Evolutionary conservation across 2,329 filamentous ascomycete genomes (phyloP).

Genomic region (Akanthomyces uredinophilus): DNA sequence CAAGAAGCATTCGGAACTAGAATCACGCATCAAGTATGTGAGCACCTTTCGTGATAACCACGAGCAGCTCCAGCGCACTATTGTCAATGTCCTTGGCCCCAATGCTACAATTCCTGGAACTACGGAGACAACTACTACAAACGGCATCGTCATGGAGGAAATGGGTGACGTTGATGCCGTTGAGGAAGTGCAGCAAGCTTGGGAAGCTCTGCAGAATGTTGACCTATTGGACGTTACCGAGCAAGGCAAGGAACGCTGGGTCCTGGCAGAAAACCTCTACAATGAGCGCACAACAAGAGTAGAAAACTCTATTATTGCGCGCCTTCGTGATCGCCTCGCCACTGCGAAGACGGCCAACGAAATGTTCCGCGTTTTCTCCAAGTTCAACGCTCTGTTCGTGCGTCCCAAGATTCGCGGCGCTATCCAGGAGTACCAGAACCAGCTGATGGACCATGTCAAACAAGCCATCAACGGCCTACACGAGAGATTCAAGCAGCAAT

Average conservation of each 20-base stretch:
- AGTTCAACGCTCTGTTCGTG: slow-evolving; percentile 98
- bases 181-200: slow-evolving; percentile 91
- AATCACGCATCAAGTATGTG: slow-evolving; percentile 89
- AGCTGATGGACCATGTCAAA: slow-evolving; percentile 97
- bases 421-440: slow-evolving; percentile 96
- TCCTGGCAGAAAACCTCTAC: slow-evolving; percentile 90
- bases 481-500: slow-evolving; percentile 97
- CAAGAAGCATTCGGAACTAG: slow-evolving; percentile 80
- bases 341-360: slow-evolving; percentile 97
- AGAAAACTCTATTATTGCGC: slow-evolving; percentile 97
- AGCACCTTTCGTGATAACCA: slow-evolving; percentile 94
- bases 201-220: slow-evolving; percentile 88
- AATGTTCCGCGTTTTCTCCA: slow-evolving; percentile 99
- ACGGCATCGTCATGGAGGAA: slow-evolving; percentile 77
- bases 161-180: slow-evolving; percentile 97
- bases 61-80: slow-evolving; percentile 93
- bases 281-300: slow-evolving; percentile 96
- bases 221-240: slow-evolving; percentile 88
- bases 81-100: slow-evolving; percentile 90
- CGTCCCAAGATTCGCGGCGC: slow-evolving; percentile 98
- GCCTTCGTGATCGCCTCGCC: slow-evolving; percentile 83
- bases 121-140: slow-evolving; percentile 46
- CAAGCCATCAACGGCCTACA: slow-evolving; percentile 89
- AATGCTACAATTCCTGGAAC: slow-evolving; percentile 53
- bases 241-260: slow-evolving; percentile 88